Evolutionary conservation across 441 rosid genomes (phyloP), one percentile per base, ranked within the genome.

Genomic region (Kokia cookei): DNA sequence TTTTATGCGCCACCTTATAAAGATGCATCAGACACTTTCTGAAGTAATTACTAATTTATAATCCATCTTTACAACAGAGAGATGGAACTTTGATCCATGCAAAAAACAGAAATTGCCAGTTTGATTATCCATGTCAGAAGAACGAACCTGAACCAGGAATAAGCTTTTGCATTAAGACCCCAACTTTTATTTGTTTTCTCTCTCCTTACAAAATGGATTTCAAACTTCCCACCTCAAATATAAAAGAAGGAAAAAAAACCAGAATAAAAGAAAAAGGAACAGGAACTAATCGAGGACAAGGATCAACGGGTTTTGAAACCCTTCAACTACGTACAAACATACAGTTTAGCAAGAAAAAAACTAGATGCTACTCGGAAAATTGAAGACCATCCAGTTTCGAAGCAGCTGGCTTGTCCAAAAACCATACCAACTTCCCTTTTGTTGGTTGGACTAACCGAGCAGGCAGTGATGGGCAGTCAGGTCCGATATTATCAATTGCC

Each of bases 341-440:
- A 75, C 79, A 70, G 37, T 66, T 74, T 62, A 40, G 66, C 68
- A 45, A 50, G 63, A 53, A 72, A 73, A 37, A 71, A 48, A 64
- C 26, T 75, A 72, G 47, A 73, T 57, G 65, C 86, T 89, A 87
- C 73, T 77, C 84, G 0, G 86, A 78, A 77, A 78, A 75, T 59
- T 83, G 78, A 62, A 68, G 22, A 24, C 87, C 61, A 8, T 84
- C 78, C 8, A 93, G 91, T 78, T 87, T 85, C 17, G 91, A 90
- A 43, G 92, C 96, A 5, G 98, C 93, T 15, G 76, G 82, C 78
- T 83, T 90, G 85, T 95, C 98, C 88, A 91, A 75, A 83, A 93
- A 91, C 98, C 98, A 95, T 12, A 85, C 85, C 82, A 91, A 77
- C 83, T 86, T 88, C 73, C 97, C 97, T 26, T 82, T 78, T 11